These are phyloP conservation scores for Parascedosporium putredinis DNA, from an alignment of 2,329 filamentous ascomycete genomes.

Conservation along the genomic window DNA sequence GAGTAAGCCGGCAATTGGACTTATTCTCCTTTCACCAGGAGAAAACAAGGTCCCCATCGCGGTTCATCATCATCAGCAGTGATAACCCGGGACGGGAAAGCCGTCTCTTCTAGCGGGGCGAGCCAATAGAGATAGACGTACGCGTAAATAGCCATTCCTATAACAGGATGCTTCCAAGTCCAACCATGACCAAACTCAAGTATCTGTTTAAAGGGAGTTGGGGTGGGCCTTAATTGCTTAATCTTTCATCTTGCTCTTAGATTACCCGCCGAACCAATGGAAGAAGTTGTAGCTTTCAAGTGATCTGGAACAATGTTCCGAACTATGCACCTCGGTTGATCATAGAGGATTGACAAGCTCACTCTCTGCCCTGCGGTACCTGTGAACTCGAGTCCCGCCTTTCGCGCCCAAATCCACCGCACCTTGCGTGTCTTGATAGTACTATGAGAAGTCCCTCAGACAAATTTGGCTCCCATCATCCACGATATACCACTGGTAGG, in stretches of 20 bases:
- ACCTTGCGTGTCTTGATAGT: too few relatives aligned
- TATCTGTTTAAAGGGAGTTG: neutral
- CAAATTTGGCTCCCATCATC: neutral
- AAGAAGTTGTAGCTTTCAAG: neutral
- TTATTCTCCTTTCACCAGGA: neutral
- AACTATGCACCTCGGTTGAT: neutral
- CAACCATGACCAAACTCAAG: neutral
- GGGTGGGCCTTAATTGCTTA: neutral
- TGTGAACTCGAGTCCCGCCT: too few relatives aligned
- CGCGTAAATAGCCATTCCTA: neutral
- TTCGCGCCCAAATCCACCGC: too few relatives aligned
- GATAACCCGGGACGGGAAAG: too few relatives aligned
- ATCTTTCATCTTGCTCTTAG: neutral
- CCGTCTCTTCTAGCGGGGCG: neutral
- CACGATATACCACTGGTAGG: neutral
- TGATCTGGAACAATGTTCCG: neutral
- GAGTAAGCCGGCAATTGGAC: neutral
- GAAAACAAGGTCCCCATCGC: neutral
- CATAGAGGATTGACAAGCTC: too few relatives aligned
- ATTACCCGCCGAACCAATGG: neutral
- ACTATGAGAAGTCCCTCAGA: too few relatives aligned
- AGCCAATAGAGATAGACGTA: neutral
- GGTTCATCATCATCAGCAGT: too few relatives aligned
- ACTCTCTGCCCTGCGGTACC: too few relatives aligned
- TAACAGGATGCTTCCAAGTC: neutral